A percentile compares a stretch with the other conserved stretches of the same genome.
Conservation (phyloP, 805 yeast species). For the Yarrowia keelungensis region DNA sequence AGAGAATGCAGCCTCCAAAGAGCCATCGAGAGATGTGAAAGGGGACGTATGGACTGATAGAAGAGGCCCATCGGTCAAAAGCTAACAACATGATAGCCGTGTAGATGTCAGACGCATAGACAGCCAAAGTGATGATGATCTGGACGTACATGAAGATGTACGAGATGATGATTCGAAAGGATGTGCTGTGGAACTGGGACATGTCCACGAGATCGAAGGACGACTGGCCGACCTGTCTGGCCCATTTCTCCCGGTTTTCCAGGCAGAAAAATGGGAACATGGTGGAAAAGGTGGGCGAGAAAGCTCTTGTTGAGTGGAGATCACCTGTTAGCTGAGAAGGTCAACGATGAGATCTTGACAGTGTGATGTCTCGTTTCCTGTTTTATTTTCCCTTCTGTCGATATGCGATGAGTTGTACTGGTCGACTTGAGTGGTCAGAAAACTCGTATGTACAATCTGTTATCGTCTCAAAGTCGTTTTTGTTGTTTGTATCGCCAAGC, state of each 20-base stretch:
- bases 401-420: no score
- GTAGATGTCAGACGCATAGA: constrained; percentile 73
- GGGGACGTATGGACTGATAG: constrained; percentile 57
- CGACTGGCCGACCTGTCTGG: constrained; percentile 43
- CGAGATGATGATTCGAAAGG: constrained; percentile 45
- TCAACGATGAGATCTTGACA: no score
- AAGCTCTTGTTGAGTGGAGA: background rate
- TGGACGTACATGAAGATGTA: constrained; percentile 55
- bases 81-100: constrained; percentile 78
- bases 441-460: no score
- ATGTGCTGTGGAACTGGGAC: constrained; percentile 42
- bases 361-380: no score
- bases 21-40: constrained; percentile 68
- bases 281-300: background rate
- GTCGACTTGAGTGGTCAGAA: no score
- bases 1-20: constrained; percentile 80
- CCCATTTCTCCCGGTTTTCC: constrained; percentile 42
- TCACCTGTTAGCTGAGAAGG: no score
- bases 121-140: constrained; percentile 56
- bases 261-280: constrained; percentile 29
- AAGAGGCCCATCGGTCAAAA: constrained; percentile 70
- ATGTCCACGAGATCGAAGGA: constrained; percentile 44
- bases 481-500: background rate
- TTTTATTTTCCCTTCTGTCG: no score
- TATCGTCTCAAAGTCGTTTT: no score